Percentiles rank a stretch among this genome's conserved stretches.
Conservation (phyloP, 495 filamentous ascomycete species). For the Pyrenopolyporus hunteri region DNA sequence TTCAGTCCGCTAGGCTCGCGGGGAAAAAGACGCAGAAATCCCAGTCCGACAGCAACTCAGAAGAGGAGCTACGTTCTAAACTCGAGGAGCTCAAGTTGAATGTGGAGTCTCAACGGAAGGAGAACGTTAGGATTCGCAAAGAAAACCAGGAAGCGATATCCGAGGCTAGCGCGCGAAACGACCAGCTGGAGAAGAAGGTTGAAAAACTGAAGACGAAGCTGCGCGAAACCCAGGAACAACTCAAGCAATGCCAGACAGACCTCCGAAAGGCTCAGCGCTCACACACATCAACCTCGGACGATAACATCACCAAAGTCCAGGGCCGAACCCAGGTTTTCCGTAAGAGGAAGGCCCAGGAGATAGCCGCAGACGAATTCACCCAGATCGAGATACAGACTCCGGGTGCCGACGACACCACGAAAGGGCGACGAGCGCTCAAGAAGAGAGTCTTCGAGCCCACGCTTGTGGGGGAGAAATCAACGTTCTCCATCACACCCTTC, state of each 20-base stretch:
- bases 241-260: slow-evolving; percentile 63
- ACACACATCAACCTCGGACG: slow-evolving; percentile 37
- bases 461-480: slow-evolving; percentile 79
- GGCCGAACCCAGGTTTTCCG: slow-evolving; percentile 37
- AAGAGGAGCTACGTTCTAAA: slow-evolving; percentile 29
- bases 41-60: slow-evolving; percentile 9
- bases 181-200: slow-evolving; percentile 68
- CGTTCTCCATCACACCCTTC: slow-evolving; percentile 91
- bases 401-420: slow-evolving; percentile 39
- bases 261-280: slow-evolving; percentile 47
- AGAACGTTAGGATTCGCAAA: slow-evolving; percentile 47
- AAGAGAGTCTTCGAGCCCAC: slow-evolving; percentile 61
- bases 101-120: slow-evolving; percentile 50
- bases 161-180: slow-evolving; percentile 61
- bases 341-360: slow-evolving; percentile 46
- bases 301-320: slow-evolving; percentile 44
- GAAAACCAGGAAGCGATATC: slow-evolving; percentile 46
- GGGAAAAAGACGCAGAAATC: slow-evolving; percentile 49
- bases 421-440: slow-evolving; percentile 48
- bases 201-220: slow-evolving; percentile 71
- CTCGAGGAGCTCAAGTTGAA: slow-evolving; percentile 47
- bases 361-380: slow-evolving; percentile 44
- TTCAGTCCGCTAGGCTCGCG: slow-evolving; percentile 42
- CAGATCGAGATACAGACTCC: slow-evolving; percentile 47
- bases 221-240: slow-evolving; percentile 67